Conservation (phyloP, 306 rosid genomes). For the Vicia faba region DNA sequence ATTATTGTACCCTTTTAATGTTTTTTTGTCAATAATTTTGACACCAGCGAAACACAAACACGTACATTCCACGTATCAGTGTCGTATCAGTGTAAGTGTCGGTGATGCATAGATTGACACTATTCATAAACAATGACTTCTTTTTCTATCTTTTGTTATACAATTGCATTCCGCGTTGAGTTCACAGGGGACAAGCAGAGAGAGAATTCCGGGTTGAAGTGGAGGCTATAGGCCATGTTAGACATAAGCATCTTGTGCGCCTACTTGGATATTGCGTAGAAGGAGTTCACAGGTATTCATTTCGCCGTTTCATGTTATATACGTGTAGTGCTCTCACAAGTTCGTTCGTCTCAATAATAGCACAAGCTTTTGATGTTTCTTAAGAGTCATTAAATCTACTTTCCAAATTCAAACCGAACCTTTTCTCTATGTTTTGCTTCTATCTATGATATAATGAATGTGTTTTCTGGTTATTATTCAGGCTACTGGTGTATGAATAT, state of each 20-base stretch:
- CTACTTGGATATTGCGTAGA: conserved; percentile 88
- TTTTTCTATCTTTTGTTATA: conserved; percentile 16
- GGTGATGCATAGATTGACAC: not conserved
- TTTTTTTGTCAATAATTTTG: no score
- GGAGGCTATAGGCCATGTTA: conserved; percentile 97
- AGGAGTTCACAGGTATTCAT: conserved; percentile 82
- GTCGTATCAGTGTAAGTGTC: not conserved
- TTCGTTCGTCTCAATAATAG: conserved; percentile 6
- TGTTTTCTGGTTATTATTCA: conserved; percentile 37
- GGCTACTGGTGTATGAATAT: conserved; percentile 94
- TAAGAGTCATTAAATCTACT: not conserved
- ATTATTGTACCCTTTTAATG: conserved; percentile 1
- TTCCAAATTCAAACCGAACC: conserved; percentile 20
- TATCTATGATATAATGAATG: conserved; percentile 9
- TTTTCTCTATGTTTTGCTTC: conserved; percentile 13
- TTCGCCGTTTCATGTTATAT: not conserved
- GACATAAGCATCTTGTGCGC: conserved; percentile 95
- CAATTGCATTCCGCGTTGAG: conserved; percentile 34
- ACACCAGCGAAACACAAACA: not conserved
- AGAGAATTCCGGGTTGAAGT: conserved; percentile 98
- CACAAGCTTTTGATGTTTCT: conserved; percentile 16
- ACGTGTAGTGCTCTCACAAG: conserved; percentile 3
- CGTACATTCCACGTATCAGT: not conserved
- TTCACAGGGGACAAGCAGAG: conserved; percentile 93
- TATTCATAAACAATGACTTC: conserved; percentile 19